Evolutionary conservation across 2,329 filamentous ascomycete genomes (phyloP).

Genomic region (Trichoderma sp.): DNA sequence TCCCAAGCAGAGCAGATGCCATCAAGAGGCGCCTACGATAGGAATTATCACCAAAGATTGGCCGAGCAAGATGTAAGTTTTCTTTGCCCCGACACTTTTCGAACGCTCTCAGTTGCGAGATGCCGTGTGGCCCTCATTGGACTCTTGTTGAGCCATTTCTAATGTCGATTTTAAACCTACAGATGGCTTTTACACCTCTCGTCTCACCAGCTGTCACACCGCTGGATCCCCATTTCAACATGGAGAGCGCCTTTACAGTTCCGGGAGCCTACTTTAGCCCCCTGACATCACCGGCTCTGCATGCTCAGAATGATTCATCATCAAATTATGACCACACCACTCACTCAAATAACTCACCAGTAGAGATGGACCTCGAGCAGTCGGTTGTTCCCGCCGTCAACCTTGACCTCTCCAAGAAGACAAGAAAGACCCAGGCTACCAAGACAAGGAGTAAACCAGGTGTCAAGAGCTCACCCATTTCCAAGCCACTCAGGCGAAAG

Average conservation of each 20-base stretch:
- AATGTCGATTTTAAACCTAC: neutral
- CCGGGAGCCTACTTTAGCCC: conserved; percentile 78
- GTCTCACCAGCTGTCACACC: conserved; percentile 83
- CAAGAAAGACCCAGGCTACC: conserved; percentile 48
- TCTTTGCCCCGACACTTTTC: neutral
- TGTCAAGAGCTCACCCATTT: conserved; percentile 69
- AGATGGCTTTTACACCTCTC: conserved; percentile 76
- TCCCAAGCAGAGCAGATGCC: conserved; percentile 50
- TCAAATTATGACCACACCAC: conserved; percentile 46
- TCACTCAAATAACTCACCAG: conserved; percentile 51
- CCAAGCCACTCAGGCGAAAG: conserved; percentile 61
- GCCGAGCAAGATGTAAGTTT: conserved; percentile 64
- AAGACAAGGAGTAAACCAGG: conserved; percentile 52
- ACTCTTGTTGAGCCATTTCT: neutral
- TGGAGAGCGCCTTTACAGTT: conserved; percentile 57
- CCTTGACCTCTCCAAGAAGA: conserved; percentile 50
- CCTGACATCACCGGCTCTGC: conserved; percentile 74
- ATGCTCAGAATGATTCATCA: conserved; percentile 61
- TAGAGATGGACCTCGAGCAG: conserved; percentile 54
- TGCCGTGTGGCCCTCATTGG: neutral
- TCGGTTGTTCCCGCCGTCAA: conserved; percentile 38
- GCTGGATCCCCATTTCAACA: conserved; percentile 66
- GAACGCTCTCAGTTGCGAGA: neutral
- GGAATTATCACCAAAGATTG: conserved; percentile 59
- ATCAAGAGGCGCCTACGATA: conserved; percentile 62